Evolutionary conservation across 2,329 filamentous ascomycete genomes (phyloP).

Genomic region (Claviceps spartinae): DNA sequence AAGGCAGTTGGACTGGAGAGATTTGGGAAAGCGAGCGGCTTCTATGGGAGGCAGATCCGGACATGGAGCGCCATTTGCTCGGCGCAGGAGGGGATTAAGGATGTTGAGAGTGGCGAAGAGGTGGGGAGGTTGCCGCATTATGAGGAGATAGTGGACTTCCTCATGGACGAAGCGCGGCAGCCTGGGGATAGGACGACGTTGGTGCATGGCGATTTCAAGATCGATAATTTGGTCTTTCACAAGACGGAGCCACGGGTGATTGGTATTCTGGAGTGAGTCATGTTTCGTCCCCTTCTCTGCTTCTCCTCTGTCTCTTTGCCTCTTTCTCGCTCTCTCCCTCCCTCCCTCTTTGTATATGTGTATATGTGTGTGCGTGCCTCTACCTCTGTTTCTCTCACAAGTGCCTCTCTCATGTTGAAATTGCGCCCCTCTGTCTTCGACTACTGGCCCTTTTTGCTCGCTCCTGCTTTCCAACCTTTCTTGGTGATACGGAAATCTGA

Average conservation of each 20-base stretch:
- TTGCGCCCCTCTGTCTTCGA: no score
- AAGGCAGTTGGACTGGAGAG: constrained; percentile 50
- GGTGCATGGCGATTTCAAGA: constrained; percentile 95
- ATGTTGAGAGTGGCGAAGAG: constrained; percentile 60
- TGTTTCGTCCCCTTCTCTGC: background rate
- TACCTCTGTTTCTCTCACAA: no score
- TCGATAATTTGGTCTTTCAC: constrained; percentile 82
- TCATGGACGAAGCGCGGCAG: constrained; percentile 53
- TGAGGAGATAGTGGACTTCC: constrained; percentile 66
- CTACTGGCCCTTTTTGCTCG: background rate
- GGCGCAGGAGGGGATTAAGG: constrained; percentile 61
- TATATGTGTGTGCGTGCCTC: no score
- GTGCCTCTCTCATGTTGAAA: no score
- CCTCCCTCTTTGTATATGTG: background rate
- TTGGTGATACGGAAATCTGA: background rate
- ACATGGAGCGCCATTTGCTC: constrained; percentile 70
- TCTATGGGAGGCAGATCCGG: constrained; percentile 74
- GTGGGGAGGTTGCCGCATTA: constrained; percentile 80
- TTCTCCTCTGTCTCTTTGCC: background rate
- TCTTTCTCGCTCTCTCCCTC: background rate
- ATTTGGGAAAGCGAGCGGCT: constrained; percentile 63
- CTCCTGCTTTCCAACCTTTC: background rate
- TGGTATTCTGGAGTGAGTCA: constrained; percentile 68
- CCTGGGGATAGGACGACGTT: constrained; percentile 66
- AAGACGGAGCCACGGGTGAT: constrained; percentile 78